These are phyloP conservation scores for Naganishia friedmannii DNA, from an alignment of 768 basidiomycete genomes.

Conservation along the genomic window DNA sequence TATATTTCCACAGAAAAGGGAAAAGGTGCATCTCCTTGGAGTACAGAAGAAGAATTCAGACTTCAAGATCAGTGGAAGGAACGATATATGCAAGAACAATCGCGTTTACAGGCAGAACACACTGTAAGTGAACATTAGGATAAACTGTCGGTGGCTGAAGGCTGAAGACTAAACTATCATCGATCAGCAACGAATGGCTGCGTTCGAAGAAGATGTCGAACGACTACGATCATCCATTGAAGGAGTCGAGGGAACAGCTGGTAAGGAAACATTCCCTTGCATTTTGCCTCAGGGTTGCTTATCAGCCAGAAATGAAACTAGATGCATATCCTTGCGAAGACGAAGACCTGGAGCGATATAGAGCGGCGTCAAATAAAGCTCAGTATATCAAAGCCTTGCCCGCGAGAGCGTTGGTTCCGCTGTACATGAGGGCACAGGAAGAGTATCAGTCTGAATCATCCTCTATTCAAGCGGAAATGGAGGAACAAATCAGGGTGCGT, in stretches of 20 bases:
- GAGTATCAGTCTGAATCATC: slow-evolving; percentile 58
- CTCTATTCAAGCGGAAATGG: slow-evolving; percentile 62
- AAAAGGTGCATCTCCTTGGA: slow-evolving; percentile 62
- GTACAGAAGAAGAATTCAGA: slow-evolving; percentile 66
- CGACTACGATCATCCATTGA: slow-evolving; percentile 60
- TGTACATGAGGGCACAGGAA: slow-evolving; percentile 27
- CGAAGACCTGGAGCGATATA: slow-evolving; percentile 35
- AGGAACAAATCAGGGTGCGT: slow-evolving; percentile 68
- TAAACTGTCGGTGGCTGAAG: neutral
- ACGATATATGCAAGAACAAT: slow-evolving; percentile 27
- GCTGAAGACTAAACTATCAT: no score
- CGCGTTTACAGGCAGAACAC: slow-evolving; percentile 16
- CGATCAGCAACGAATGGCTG: slow-evolving; percentile 18
- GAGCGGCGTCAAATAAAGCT: slow-evolving; percentile 18
- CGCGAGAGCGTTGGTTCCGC: slow-evolving; percentile 50
- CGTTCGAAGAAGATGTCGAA: slow-evolving; percentile 34
- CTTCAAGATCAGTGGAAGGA: slow-evolving; percentile 64
- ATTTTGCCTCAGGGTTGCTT: no score
- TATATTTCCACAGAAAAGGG: slow-evolving; percentile 68
- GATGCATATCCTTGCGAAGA: slow-evolving; percentile 52
- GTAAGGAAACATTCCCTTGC: neutral
- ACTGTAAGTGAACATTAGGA: neutral
- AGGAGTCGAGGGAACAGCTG: slow-evolving; percentile 60
- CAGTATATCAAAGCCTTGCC: slow-evolving; percentile 59
- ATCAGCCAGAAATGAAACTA: neutral